Conservation (phyloP, 2,329 filamentous ascomycete genomes). For the Lecanicillium sp. region DNA sequence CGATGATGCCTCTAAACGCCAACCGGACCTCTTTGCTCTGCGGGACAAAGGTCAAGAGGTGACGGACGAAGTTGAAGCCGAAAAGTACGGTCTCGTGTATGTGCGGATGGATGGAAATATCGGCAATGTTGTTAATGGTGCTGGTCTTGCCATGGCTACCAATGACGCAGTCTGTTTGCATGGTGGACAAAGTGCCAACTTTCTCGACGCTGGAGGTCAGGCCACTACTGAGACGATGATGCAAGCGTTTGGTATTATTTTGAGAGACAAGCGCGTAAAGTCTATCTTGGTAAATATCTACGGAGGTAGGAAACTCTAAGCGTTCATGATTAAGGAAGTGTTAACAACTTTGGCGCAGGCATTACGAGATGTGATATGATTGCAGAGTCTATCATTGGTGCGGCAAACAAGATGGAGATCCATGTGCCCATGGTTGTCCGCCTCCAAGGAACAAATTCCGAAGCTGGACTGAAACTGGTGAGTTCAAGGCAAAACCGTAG, state of each 20-base stretch:
- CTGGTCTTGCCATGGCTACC: conserved; percentile 86
- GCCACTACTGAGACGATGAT: conserved; percentile 76
- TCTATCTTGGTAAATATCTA: conserved; percentile 55
- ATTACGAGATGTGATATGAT: conserved; percentile 43
- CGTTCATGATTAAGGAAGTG: background rate
- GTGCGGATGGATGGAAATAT: conserved; percentile 57
- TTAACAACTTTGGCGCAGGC: conserved; percentile 19
- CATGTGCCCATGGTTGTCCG: conserved; percentile 35
- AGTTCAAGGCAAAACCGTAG: conserved; percentile 11
- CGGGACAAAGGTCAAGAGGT: conserved; percentile 26
- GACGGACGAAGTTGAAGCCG: conserved; percentile 27
- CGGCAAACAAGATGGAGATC: conserved; percentile 27
- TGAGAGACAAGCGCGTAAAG: conserved; percentile 62
- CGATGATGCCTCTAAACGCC: conserved; percentile 34
- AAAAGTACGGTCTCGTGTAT: conserved; percentile 68
- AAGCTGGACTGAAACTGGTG: conserved; percentile 30
- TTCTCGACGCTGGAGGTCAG: conserved; percentile 84
- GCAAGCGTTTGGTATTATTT: conserved; percentile 64
- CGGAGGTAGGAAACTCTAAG: conserved; percentile 20
- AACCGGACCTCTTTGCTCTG: conserved; percentile 28
- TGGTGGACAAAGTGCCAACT: conserved; percentile 68
- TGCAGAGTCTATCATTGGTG: conserved; percentile 37
- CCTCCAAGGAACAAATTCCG: conserved; percentile 38
- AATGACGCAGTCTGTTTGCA: conserved; percentile 66
- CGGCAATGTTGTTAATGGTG: conserved; percentile 81